A percentile compares a stretch with the other conserved stretches of the same genome.
Conservation (phyloP, 495 filamentous ascomycete genomes). For the Neurospora sp. region DNA sequence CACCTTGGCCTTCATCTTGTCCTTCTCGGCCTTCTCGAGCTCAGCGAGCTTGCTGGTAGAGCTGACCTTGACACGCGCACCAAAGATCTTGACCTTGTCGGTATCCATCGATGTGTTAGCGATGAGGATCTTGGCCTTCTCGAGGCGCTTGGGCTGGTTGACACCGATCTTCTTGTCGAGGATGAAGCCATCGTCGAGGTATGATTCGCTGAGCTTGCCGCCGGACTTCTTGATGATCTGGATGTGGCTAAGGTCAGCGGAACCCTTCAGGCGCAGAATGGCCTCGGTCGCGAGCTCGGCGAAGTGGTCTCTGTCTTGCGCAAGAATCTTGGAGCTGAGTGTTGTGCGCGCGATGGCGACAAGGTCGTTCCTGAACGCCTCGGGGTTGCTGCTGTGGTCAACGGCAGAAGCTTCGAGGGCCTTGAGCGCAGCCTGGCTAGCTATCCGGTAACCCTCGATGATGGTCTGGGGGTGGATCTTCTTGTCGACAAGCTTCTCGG, state of each 20-base stretch:
- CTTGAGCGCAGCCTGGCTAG: slow-evolving; percentile 72
- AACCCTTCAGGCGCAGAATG: slow-evolving; percentile 80
- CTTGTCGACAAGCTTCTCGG: slow-evolving; percentile 90
- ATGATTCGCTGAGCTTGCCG: slow-evolving; percentile 93
- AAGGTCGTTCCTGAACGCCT: slow-evolving; percentile 81
- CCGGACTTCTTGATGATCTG: slow-evolving; percentile 99
- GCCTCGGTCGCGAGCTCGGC: slow-evolving; percentile 86
- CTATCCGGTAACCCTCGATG: slow-evolving; percentile 98
- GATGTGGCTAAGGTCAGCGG: slow-evolving; percentile 91
- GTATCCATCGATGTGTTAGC: slow-evolving; percentile 99
- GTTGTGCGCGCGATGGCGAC: slow-evolving; percentile 90
- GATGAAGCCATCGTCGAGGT: slow-evolving; percentile 96
- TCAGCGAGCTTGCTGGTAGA: slow-evolving; percentile 94
- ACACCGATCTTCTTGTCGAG: slow-evolving; percentile 97
- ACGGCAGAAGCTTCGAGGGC: slow-evolving; percentile 77
- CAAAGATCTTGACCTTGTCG: slow-evolving; percentile 99
- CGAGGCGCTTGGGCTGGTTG: slow-evolving; percentile 93
- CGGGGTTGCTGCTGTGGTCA: slow-evolving; percentile 73
- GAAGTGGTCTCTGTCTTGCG: slow-evolving; percentile 90
- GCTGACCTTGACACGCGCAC: slow-evolving; percentile 87
- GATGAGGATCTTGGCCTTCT: slow-evolving; percentile 95
- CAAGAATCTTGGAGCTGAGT: slow-evolving; percentile 91
- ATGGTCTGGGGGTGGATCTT: slow-evolving; percentile 99
- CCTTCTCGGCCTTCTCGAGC: slow-evolving; percentile 91
- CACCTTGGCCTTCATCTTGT: slow-evolving; percentile 99